Evolutionary conservation across 768 basidiomycete genomes (phyloP).

Genomic region (Pisolithus albus): DNA sequence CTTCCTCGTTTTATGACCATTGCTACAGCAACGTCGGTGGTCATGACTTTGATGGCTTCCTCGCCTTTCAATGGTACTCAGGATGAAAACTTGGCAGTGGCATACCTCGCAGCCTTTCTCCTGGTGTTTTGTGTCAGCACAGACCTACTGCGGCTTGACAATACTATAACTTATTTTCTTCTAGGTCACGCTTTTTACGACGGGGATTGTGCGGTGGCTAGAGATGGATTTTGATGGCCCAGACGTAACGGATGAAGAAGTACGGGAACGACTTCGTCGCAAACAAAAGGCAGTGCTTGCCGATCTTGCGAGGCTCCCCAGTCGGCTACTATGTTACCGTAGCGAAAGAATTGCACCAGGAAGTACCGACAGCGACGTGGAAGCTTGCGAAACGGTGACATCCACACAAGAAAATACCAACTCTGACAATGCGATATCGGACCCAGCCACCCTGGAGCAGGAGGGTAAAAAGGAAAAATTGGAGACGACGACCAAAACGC

Average conservation of each 20-base stretch:
- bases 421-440: not conserved
- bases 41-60: slow-evolving; percentile 53
- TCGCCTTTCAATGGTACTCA: slow-evolving; percentile 53
- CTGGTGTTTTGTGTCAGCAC: slow-evolving; percentile 50
- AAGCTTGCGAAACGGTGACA: not conserved
- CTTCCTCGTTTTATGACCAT: not conserved
- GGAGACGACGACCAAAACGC: not conserved
- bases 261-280: slow-evolving; percentile 37
- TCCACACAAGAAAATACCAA: not conserved
- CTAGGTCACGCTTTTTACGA: slow-evolving; percentile 59
- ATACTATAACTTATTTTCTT: not conserved
- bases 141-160: not conserved
- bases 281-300: slow-evolving; percentile 26
- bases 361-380: too few relatives aligned
- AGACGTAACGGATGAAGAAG: slow-evolving; percentile 52
- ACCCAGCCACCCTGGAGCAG: not conserved
- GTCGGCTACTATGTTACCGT: not conserved
- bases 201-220: slow-evolving; percentile 50
- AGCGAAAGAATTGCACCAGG: not conserved
- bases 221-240: slow-evolving; percentile 60
- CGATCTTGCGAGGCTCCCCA: slow-evolving; percentile 7
- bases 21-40: slow-evolving; percentile 54
- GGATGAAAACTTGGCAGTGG: slow-evolving; percentile 58
- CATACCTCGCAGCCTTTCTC: slow-evolving; percentile 58
- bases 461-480: not conserved